A percentile compares a stretch with the other conserved stretches of the same genome.
phyloP scores from a whole-genome alignment of 352 stramenopile genomes.

The Phytophthora rubi region DNA sequence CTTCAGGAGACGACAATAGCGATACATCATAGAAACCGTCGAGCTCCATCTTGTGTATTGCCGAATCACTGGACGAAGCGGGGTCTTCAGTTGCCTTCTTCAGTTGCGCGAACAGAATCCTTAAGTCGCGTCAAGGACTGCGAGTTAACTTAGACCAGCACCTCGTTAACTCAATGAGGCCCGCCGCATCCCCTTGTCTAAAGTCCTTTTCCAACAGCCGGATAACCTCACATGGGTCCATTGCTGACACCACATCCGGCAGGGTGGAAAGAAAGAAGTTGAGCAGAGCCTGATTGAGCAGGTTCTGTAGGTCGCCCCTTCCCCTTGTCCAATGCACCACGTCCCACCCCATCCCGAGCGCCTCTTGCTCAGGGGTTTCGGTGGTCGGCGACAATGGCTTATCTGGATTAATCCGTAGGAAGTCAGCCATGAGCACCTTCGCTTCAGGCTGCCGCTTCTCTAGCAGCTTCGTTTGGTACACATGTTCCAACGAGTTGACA shows the following conservation, averaged over 20 bases:
- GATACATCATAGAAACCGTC: constrained; percentile 1
- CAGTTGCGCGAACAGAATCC: constrained; percentile 10
- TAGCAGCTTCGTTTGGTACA: too few species aligned
- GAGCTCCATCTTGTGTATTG: neutral
- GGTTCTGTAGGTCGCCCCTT: constrained; percentile 15
- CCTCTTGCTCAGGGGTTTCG: too few species aligned
- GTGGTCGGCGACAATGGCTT: too few species aligned
- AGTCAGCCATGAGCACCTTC: too few species aligned
- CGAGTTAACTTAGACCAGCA: constrained; percentile 5
- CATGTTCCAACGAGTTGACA: too few species aligned
- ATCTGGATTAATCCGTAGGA: too few species aligned
- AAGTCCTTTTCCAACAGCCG: constrained; percentile 13
- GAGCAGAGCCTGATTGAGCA: constrained; percentile 12
- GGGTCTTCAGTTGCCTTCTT: constrained; percentile 7
- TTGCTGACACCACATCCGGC: constrained; percentile 13
- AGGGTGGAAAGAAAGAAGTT: neutral
- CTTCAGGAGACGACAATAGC: neutral
- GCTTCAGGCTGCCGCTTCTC: too few species aligned
- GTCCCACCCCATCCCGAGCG: constrained; percentile 9
- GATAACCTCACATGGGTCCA: constrained; percentile 18
- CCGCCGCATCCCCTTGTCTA: neutral
- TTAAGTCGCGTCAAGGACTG: neutral
- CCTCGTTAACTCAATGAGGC: constrained; percentile 5
- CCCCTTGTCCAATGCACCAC: constrained; percentile 10
- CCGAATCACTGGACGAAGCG: neutral